A percentile compares a stretch with the other conserved stretches of the same genome.
phyloP scores from a whole-genome alignment of 345 rosid genomes.

The Boechera retrofracta region DNA sequence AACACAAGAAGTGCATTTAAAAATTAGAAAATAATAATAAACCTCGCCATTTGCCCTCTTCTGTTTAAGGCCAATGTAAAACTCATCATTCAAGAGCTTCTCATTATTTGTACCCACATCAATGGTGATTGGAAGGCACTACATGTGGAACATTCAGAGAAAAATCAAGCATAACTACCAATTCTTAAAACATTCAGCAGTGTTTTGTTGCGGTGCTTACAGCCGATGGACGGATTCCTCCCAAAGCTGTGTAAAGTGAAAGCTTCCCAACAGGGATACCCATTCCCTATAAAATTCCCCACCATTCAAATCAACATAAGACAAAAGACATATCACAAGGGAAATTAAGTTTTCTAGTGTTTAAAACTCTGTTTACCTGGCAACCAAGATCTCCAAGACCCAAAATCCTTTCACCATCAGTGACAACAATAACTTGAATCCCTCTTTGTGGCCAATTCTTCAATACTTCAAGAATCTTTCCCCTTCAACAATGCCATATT shows the following conservation, averaged over 20 bases:
- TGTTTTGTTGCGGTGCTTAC: constrained; percentile 50
- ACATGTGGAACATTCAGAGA: constrained; percentile 10
- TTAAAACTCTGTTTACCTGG: constrained; percentile 61
- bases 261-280: constrained; percentile 96
- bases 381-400: constrained; percentile 99
- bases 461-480: constrained; percentile 85
- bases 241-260: constrained; percentile 82
- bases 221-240: constrained; percentile 89
- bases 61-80: constrained; percentile 84
- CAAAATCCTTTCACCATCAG: constrained; percentile 94
- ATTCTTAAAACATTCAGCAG: neutral
- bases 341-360: neutral
- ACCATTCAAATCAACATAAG: constrained; percentile 17
- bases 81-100: constrained; percentile 72
- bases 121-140: constrained; percentile 89
- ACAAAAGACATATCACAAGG: neutral
- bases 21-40: constrained; percentile 13
- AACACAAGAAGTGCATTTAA: neutral
- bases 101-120: constrained; percentile 95
- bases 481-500: constrained; percentile 52
- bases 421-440: constrained; percentile 95
- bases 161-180: neutral
- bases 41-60: constrained; percentile 88
- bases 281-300: constrained; percentile 65
- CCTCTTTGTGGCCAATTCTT: constrained; percentile 95